These are phyloP conservation scores for Suhomyces sp. DNA, from an alignment of 805 yeast genomes.

Conservation along the genomic window DNA sequence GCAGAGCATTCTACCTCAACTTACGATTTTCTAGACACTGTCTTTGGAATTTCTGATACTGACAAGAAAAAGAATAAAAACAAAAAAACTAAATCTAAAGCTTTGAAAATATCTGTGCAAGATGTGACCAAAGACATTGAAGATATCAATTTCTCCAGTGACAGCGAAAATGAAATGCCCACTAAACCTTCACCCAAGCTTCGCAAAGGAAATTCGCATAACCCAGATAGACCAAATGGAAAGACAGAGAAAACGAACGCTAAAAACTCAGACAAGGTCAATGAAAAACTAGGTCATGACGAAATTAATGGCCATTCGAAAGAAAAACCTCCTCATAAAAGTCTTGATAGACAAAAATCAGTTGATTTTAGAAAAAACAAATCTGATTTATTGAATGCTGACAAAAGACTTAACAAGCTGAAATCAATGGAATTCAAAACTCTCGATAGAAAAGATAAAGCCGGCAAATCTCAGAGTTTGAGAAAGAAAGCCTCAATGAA, in stretches of 20 bases:
- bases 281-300: not conserved
- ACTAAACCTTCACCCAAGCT: not conserved
- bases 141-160: slow-evolving; percentile 25
- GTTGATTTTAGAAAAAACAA: slow-evolving; percentile 9
- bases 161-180: slow-evolving; percentile 16
- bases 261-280: not conserved
- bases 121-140: slow-evolving; percentile 30
- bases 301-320: not conserved
- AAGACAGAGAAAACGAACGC: not conserved
- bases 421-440: slow-evolving; percentile 11
- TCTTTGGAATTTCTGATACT: not conserved
- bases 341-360: slow-evolving; percentile 7
- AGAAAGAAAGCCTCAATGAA: slow-evolving; percentile 7
- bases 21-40: not conserved
- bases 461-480: slow-evolving; percentile 2
- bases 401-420: slow-evolving; percentile 10
- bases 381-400: slow-evolving; percentile 7
- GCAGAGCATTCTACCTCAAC: not conserved
- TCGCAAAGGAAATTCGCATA: slow-evolving; percentile 4
- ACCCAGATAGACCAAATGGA: not conserved
- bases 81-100: slow-evolving; percentile 1
- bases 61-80: slow-evolving; percentile 3
- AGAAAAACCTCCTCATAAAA: not conserved
- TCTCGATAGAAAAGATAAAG: not conserved
- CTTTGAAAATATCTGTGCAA: slow-evolving; percentile 12